phyloP scores from a whole-genome alignment of 1,139 yeast genomes.

The Yamadazyma blattariae region DNA sequence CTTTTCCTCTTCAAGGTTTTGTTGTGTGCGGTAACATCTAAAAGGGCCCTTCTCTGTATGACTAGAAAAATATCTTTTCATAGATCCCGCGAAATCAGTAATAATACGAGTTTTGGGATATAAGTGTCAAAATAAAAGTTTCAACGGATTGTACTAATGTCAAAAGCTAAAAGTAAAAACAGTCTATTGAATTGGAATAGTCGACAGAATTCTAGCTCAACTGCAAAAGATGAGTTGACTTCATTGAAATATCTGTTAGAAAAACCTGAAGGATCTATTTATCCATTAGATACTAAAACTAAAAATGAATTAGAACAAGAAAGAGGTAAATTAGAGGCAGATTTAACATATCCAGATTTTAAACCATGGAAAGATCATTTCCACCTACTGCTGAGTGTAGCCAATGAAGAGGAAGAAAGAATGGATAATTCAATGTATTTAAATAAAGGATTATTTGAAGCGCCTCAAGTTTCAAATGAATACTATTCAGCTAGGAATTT shows the following conservation, averaged over 20 bases:
- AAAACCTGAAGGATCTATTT: slow-evolving; percentile 32
- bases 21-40: too few relatives aligned
- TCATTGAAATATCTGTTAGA: slow-evolving; percentile 37
- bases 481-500: slow-evolving; percentile 52
- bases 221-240: slow-evolving; percentile 30
- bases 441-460: slow-evolving; percentile 47
- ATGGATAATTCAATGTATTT: slow-evolving; percentile 32
- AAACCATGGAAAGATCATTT: slow-evolving; percentile 71
- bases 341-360: slow-evolving; percentile 65
- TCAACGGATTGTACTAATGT: too few relatives aligned
- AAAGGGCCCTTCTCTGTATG: too few relatives aligned
- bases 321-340: slow-evolving; percentile 6
- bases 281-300: slow-evolving; percentile 28
- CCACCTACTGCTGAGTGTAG: slow-evolving; percentile 37
- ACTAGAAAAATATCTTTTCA: too few relatives aligned
- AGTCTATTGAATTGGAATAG: slow-evolving; percentile 20
- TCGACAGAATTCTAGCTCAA: neutral
- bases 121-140: too few relatives aligned
- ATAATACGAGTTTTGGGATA: too few relatives aligned
- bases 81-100: too few relatives aligned
- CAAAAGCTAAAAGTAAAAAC: slow-evolving; percentile 35
- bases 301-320: slow-evolving; percentile 6
- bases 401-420: slow-evolving; percentile 23
- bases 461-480: slow-evolving; percentile 57
- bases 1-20: too few relatives aligned